Conservation (phyloP, 2,329 filamentous ascomycete species). For the Pestalotiopsis sp. region DNA sequence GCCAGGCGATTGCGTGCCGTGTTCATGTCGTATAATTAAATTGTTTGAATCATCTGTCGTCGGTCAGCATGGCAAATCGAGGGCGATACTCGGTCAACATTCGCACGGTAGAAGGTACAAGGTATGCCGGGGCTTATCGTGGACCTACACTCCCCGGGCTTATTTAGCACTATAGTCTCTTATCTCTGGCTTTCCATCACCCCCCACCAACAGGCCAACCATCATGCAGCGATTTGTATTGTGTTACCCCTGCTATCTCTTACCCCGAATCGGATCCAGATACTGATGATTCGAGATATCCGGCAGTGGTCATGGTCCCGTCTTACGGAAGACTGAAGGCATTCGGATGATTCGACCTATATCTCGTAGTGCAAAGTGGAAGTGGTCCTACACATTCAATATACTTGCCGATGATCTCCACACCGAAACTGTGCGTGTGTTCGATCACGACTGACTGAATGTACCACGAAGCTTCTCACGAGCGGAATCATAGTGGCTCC, state of each 20-base stretch:
- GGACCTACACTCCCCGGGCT: background rate
- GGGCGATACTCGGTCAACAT: background rate
- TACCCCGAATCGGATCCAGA: background rate
- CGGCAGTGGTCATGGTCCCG: background rate
- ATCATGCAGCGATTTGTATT: background rate
- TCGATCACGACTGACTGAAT: background rate
- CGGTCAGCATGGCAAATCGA: background rate
- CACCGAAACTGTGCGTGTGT: background rate
- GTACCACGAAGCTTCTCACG: background rate
- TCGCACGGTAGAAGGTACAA: background rate
- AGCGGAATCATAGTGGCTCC: background rate
- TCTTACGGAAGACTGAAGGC: background rate
- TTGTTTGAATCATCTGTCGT: background rate
- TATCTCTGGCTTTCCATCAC: background rate
- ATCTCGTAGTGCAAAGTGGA: background rate
- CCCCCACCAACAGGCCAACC: background rate
- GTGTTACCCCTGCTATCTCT: background rate
- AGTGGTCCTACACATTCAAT: background rate
- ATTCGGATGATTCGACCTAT: background rate
- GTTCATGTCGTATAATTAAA: slow-evolving; percentile 1
- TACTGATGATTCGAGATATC: background rate
- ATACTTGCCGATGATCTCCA: background rate
- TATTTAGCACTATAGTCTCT: background rate
- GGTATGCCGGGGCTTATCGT: background rate
- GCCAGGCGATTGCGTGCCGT: slow-evolving; percentile 25